Percentiles rank a stretch among this genome's conserved stretches.
phyloP scores from a whole-genome alignment of 129 eudicot genomes.

The Calendula officinalis region DNA sequence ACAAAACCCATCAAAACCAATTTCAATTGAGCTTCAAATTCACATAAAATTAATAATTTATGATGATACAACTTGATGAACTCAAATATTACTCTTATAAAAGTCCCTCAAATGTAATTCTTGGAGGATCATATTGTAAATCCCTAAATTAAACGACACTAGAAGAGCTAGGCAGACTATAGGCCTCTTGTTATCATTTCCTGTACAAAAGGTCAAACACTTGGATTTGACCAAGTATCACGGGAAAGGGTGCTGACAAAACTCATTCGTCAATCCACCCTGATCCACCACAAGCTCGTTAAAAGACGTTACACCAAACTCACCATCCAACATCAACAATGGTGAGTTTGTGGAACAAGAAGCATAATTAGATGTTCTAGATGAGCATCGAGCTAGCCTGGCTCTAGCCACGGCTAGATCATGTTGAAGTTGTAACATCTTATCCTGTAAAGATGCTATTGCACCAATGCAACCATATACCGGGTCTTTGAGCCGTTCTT shows the following conservation, averaged over 20 bases:
- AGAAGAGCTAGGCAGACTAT: neutral
- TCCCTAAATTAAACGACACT: slow-evolving; percentile 7
- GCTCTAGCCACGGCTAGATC: slow-evolving; percentile 75
- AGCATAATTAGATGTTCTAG: slow-evolving; percentile 29
- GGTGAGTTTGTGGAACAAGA: slow-evolving; percentile 31
- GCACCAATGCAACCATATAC: slow-evolving; percentile 97
- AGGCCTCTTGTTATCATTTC: neutral
- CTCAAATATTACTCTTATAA: slow-evolving; percentile 9
- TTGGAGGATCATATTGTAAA: slow-evolving; percentile 4
- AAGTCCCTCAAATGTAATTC: neutral
- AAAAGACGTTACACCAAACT: slow-evolving; percentile 28
- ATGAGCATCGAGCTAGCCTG: slow-evolving; percentile 51
- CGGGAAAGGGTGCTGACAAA: slow-evolving; percentile 43
- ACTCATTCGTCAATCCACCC: slow-evolving; percentile 30
- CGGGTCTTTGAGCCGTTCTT: slow-evolving; percentile 82
- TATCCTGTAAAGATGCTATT: slow-evolving; percentile 67
- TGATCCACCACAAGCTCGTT: slow-evolving; percentile 39
- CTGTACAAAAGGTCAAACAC: neutral
- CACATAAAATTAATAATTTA: slow-evolving; percentile 4
- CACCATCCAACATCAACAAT: slow-evolving; percentile 38
- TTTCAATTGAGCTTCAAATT: slow-evolving; percentile 15
- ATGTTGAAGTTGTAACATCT: slow-evolving; percentile 81
- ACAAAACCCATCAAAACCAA: slow-evolving; percentile 22
- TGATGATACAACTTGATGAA: slow-evolving; percentile 13
- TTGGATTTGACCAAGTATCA: neutral